A percentile compares a stretch with the other conserved stretches of the same genome.
Evolutionary conservation across 495 filamentous ascomycete species (phyloP).

Genomic region (Trichoderma parareesei): DNA sequence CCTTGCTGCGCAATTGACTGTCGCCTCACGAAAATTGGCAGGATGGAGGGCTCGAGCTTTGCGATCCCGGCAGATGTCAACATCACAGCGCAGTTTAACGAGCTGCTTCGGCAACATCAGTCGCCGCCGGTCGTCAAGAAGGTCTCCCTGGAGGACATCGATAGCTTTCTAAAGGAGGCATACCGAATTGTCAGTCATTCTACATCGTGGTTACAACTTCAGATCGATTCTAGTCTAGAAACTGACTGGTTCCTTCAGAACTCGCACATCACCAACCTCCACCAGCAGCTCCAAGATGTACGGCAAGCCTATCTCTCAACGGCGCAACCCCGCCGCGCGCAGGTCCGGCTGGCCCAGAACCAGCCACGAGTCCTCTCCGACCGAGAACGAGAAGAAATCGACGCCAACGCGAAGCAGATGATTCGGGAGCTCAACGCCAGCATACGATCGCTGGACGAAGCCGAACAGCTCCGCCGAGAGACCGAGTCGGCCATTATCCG

Average conservation of each 20-base stretch:
- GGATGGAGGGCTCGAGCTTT: neutral
- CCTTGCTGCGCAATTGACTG: neutral
- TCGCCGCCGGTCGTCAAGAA: slow-evolving; percentile 21
- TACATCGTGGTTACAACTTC: no score
- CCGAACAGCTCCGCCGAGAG: slow-evolving; percentile 71
- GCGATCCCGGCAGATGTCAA: neutral
- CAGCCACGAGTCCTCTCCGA: slow-evolving; percentile 49
- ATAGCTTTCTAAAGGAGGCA: slow-evolving; percentile 93
- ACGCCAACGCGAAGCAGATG: slow-evolving; percentile 72
- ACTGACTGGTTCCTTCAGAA: slow-evolving; percentile 47
- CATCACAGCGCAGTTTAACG: slow-evolving; percentile 56
- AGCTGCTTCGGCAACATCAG: slow-evolving; percentile 53
- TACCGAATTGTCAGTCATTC: slow-evolving; percentile 69
- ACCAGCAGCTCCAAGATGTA: slow-evolving; percentile 67
- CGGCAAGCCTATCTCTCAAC: slow-evolving; percentile 88
- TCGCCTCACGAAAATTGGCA: neutral
- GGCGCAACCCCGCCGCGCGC: slow-evolving; percentile 42
- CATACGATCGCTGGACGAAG: slow-evolving; percentile 68
- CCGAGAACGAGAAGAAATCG: slow-evolving; percentile 68
- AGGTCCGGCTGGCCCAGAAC: slow-evolving; percentile 27
- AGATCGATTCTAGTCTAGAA: no score
- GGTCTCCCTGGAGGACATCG: slow-evolving; percentile 39
- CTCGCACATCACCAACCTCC: slow-evolving; percentile 70
- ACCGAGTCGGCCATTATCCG: slow-evolving; percentile 57
- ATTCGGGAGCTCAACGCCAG: slow-evolving; percentile 73